A percentile compares a stretch with the other conserved stretches of the same genome.
phyloP scores from a whole-genome alignment of 148 eudicot species.

The Spergularia marina region DNA sequence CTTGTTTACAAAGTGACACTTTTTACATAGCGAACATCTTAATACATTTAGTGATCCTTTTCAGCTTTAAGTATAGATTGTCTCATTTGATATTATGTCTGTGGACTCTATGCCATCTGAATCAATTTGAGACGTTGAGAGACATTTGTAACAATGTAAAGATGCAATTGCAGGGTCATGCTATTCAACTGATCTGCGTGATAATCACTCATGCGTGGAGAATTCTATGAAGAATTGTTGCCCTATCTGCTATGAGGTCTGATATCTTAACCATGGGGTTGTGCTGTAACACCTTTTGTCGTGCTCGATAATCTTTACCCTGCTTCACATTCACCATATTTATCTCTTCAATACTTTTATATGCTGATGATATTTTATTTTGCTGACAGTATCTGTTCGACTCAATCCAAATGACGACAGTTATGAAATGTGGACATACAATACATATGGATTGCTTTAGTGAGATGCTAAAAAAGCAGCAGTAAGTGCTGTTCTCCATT shows the following conservation, averaged over 20 bases:
- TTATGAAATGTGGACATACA: slow-evolving; percentile 83
- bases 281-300: background rate
- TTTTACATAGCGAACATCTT: no score
- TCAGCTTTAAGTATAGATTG: no score
- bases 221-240: slow-evolving; percentile 84
- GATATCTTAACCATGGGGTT: background rate
- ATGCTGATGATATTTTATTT: slow-evolving; percentile 9
- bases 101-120: background rate
- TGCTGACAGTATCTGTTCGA: slow-evolving; percentile 78
- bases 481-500: slow-evolving; percentile 38
- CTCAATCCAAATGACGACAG: slow-evolving; percentile 51
- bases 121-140: background rate
- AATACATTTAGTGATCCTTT: no score
- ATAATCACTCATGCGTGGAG: slow-evolving; percentile 80
- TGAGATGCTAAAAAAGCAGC: slow-evolving; percentile 52
- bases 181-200: slow-evolving; percentile 52
- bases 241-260: slow-evolving; percentile 94
- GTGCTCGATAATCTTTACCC: background rate
- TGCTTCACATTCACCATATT: slow-evolving; percentile 3
- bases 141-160: background rate
- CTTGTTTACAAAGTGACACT: no score
- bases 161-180: slow-evolving; percentile 59
- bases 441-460: slow-evolving; percentile 60
- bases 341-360: background rate
- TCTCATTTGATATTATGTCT: background rate